Conservation (phyloP, 208 protist genomes). For the Phytomonas francai region DNA sequence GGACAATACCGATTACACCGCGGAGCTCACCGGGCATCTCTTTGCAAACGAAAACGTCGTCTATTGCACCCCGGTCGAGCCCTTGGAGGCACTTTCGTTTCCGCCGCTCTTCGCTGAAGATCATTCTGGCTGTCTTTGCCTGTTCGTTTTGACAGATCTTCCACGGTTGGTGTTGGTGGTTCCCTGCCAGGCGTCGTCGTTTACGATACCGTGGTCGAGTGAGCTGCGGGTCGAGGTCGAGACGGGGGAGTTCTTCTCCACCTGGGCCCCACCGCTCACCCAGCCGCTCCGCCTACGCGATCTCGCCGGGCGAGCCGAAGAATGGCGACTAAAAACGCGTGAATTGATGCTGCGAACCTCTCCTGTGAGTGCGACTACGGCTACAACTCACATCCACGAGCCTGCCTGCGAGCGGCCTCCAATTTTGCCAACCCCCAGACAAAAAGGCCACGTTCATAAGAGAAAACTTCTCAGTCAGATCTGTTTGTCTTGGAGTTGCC, state of each 20-base stretch:
- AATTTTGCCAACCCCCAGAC: no score
- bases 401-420: no score
- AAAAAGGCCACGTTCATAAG: no score
- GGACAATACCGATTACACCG: conserved; percentile 31
- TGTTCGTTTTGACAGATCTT: conserved; percentile 60
- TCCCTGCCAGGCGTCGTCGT: conserved; percentile 15
- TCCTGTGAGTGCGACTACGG: no score
- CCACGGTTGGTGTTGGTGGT: conserved; percentile 64
- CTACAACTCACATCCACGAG: no score
- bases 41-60: conserved; percentile 34
- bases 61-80: conserved; percentile 37
- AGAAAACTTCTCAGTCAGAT: no score
- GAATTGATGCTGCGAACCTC: no score
- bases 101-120: no score
- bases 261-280: conserved; percentile 9
- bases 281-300: conserved; percentile 2
- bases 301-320: no score
- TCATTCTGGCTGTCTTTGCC: background rate
- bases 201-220: conserved; percentile 24
- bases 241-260: conserved; percentile 22
- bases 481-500: no score
- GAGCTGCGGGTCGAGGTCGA: conserved; percentile 29
- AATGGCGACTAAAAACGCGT: no score
- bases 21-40: conserved; percentile 33
- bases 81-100: background rate